phyloP scores from a whole-genome alignment of 768 basidiomycete genomes.

The Pleurotus sapidus region DNA sequence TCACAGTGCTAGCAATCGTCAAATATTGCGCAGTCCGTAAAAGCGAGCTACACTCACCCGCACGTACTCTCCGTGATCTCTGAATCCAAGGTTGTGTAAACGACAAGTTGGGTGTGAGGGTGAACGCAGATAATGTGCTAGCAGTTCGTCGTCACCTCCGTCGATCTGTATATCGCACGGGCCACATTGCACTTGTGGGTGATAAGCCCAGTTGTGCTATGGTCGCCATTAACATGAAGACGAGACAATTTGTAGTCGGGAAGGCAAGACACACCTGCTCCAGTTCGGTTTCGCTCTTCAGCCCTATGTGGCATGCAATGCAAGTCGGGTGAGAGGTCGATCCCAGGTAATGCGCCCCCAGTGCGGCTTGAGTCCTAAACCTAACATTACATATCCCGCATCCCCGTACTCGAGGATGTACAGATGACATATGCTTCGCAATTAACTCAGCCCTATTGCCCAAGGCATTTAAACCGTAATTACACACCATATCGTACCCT shows the following conservation, averaged over 20 bases:
- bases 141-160: neutral
- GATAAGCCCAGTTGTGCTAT: neutral
- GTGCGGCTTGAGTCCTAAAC: neutral
- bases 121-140: neutral
- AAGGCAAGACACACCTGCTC: neutral
- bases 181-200: neutral
- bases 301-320: neutral
- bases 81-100: conserved; percentile 1
- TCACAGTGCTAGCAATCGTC: neutral
- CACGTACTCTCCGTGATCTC: neutral
- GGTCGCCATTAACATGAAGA: neutral
- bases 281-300: neutral
- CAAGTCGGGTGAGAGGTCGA: neutral
- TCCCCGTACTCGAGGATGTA: neutral
- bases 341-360: neutral
- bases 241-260: neutral
- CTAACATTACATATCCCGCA: conserved; percentile 1
- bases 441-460: neutral
- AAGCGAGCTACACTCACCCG: neutral
- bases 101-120: neutral
- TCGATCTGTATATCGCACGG: neutral
- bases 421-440: conserved; percentile 4
- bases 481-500: conserved; percentile 3
- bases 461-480: neutral
- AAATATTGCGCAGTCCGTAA: neutral